Evolutionary conservation across 129 eudicot genomes (phyloP).

Genomic region (Logfia minima): DNA sequence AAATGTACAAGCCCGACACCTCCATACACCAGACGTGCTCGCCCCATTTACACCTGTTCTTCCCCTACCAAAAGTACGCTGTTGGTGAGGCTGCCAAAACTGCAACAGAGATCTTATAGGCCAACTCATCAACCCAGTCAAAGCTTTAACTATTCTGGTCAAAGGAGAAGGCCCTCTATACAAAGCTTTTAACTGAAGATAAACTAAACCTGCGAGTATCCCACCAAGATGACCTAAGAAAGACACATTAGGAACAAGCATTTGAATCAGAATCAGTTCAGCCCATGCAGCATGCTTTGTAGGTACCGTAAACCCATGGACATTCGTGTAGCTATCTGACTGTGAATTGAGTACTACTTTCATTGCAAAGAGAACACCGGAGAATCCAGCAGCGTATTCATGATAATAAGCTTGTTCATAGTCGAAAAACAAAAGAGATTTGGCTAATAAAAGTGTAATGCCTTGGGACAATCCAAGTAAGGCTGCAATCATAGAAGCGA

Average conservation of each 20-base stretch:
- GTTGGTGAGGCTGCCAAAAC: slow-evolving; percentile 24
- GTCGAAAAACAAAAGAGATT: slow-evolving; percentile 59
- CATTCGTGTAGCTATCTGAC: slow-evolving; percentile 49
- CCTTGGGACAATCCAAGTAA: slow-evolving; percentile 84
- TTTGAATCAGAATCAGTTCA: slow-evolving; percentile 76
- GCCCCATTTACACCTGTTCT: slow-evolving; percentile 30
- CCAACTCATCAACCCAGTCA: slow-evolving; percentile 52
- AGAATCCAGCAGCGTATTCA: slow-evolving; percentile 84
- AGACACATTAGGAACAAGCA: slow-evolving; percentile 82
- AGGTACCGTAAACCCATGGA: slow-evolving; percentile 70
- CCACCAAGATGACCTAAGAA: slow-evolving; percentile 97
- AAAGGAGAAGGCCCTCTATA: slow-evolving; percentile 46
- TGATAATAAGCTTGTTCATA: slow-evolving; percentile 64
- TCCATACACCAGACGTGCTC: slow-evolving; percentile 48
- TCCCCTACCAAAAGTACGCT: slow-evolving; percentile 51
- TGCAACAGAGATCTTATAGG: slow-evolving; percentile 47
- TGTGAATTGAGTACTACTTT: slow-evolving; percentile 82
- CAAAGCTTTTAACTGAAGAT: slow-evolving; percentile 40
- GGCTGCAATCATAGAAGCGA: slow-evolving; percentile 71
- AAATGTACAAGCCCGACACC: slow-evolving; percentile 73
- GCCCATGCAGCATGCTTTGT: slow-evolving; percentile 84
- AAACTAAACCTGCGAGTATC: slow-evolving; percentile 82
- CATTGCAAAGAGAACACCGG: slow-evolving; percentile 95
- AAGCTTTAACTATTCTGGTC: slow-evolving; percentile 29
- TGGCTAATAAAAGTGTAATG: slow-evolving; percentile 71